Evolutionary conservation across 2,329 filamentous ascomycete genomes (phyloP), one percentile per base, ranked within the genome.

Genomic region (Ophiocordyceps robertsii): DNA sequence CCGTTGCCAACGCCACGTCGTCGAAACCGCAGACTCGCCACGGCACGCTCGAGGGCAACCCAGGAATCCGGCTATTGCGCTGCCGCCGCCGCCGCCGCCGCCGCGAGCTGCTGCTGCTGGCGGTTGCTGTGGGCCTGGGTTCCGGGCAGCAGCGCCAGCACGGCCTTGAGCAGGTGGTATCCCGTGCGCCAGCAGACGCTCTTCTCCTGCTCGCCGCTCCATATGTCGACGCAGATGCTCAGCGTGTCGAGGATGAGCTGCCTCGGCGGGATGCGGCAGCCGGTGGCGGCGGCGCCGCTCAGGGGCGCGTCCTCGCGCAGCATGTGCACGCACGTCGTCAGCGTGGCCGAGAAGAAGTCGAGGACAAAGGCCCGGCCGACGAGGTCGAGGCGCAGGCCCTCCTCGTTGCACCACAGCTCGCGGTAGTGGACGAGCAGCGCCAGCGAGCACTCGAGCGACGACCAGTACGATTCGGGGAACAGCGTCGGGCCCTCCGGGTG

Each of bases 401-500:
- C 43, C 12, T 58, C 56, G 29, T 50, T 48, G 9, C 55, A 51
- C 56, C 57, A 61, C 33, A 63, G 48, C 42, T 62, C 58, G 37
- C 58, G 57, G 37, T 61, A 61, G 43, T 61, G 58, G 37, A 62
- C 51, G 4, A 62, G 50, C 21, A 63, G 48, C 9, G 58, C 58
- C 6, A 62, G 53, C 0, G 58, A 59, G 47, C 59, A 63, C 49
- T 61, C 58, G 16, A 63, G 50, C 8, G 59, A 63, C 16, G 54
- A 56, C 57, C 59, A 62, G 50, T 61, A 61, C 29, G 58, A 58
- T 43, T 61, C 58, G 6, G 59, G 55, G 39, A 56, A 61, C 49
- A 58, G 40, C 39, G 47, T 45, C 1, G 58, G 59, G 0, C 57
- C 57, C 4, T 60, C 55, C 1, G 51, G 46, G 43, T 60, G 58